Conservation (phyloP, 2,329 filamentous ascomycete genomes). For the Cordyceps farinosa region DNA sequence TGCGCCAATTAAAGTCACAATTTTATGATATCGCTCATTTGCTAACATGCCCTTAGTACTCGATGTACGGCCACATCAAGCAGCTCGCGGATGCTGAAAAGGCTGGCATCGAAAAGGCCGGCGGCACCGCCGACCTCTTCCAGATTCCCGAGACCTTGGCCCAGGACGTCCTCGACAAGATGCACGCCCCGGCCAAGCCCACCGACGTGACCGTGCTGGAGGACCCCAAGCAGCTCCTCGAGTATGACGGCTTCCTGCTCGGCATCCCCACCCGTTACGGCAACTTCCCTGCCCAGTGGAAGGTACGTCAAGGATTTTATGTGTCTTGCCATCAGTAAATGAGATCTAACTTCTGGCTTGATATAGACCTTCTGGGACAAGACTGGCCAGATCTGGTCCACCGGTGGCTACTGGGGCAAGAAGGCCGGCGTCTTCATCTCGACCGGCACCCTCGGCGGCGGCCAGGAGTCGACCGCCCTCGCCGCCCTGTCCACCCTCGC, state of each 20-base stretch:
- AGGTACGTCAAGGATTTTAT: conserved; percentile 39
- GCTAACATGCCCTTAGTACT: conserved; percentile 59
- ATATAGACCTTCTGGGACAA: conserved; percentile 78
- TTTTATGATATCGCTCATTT: neutral
- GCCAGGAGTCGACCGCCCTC: conserved; percentile 86
- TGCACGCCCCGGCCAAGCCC: conserved; percentile 81
- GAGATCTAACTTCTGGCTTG: neutral
- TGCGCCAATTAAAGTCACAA: neutral
- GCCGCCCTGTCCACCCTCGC: conserved; percentile 77
- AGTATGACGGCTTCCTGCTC: conserved; percentile 86
- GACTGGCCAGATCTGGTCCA: conserved; percentile 79
- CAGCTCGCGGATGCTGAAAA: conserved; percentile 85
- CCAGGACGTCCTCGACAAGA: conserved; percentile 78
- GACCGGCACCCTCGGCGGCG: conserved; percentile 79
- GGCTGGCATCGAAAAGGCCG: conserved; percentile 82
- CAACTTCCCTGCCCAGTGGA: conserved; percentile 97
- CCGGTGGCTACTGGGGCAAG: conserved; percentile 79
- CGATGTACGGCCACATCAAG: conserved; percentile 88
- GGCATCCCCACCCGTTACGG: conserved; percentile 95
- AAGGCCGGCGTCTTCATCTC: conserved; percentile 87
- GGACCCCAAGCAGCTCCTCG: conserved; percentile 56
- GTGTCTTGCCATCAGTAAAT: neutral
- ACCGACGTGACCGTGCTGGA: conserved; percentile 61
- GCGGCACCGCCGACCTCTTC: conserved; percentile 76
- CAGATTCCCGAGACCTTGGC: conserved; percentile 88